Evolutionary conservation across 208 protist genomes (phyloP), one percentile per base, ranked within the genome.

Genomic region (Trichomonas vaginalis): DNA sequence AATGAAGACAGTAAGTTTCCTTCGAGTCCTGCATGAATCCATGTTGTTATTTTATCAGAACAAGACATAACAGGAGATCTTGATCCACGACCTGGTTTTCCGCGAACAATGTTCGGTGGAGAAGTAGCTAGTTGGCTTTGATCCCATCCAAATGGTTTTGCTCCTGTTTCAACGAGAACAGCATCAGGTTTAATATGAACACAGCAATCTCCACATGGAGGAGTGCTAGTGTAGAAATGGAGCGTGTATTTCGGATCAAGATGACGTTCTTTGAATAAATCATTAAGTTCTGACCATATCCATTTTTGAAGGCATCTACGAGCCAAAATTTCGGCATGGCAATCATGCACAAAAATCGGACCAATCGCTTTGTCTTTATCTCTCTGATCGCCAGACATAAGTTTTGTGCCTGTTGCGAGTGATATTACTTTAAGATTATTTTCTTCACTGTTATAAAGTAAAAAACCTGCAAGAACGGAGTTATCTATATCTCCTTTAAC

Each of bases 301-400:
- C 86, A 92, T 51, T n/a, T 45, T 51, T 92, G 86, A 17, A 92
- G 37, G 6, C 45, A 42, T n/a, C 86, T 8, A 48, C 37, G 86
- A 39, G 86, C 40, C 17, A 92, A 51, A 51, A 92, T 92, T 51
- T 92, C 86, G 12, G 86, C 86, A 51, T 92, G 86, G 51, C 86
- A 92, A 51, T 92, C 86, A 51, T 92, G 86, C 9, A 92, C 17
- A n/a, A 92, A 92, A 35, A 51, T 39, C 2, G 86, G 86, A 35
- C 86, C 86, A 12, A 92, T 27, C 6, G 23, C 39, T 51, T 42
- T 27, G 15, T 42, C 27, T 39, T 92, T 92, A 23, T 92, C n/a
- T 39, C 86, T 35, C 37, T 92, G 86, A 92, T 92, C 86, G 14
- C 86, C 86, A 35, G 86, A 92, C 86, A 92, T 92, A 35, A 92